These are phyloP conservation scores for Aspergillus phoenicis DNA, from an alignment of 2,329 filamentous ascomycete genomes.

Conservation along the genomic window DNA sequence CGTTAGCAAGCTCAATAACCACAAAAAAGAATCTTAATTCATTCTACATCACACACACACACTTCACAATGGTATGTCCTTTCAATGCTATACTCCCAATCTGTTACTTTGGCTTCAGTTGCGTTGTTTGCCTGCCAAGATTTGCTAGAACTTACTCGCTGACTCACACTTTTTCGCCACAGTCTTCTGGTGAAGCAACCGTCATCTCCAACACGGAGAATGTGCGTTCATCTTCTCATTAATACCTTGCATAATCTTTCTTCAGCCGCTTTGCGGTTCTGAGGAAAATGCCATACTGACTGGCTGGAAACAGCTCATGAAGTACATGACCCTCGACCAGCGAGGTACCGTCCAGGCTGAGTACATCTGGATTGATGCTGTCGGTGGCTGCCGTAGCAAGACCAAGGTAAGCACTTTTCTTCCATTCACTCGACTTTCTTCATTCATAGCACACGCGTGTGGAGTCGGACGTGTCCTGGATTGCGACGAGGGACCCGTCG, in stretches of 20 bases:
- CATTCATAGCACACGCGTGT: neutral
- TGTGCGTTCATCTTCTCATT: conserved; percentile 42
- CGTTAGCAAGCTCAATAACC: conserved; percentile 2
- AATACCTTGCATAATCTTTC: conserved; percentile 31
- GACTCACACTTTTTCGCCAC: conserved; percentile 37
- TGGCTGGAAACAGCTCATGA: conserved; percentile 68
- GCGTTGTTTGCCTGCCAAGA: too few species aligned
- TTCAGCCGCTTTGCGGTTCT: conserved; percentile 33
- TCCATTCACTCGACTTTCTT: neutral
- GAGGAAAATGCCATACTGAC: conserved; percentile 46
- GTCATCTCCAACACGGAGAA: conserved; percentile 52
- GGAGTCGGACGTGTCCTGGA: neutral
- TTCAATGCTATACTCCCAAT: neutral
- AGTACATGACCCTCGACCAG: conserved; percentile 86
- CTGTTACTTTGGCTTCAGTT: too few species aligned
- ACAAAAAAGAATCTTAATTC: conserved; percentile 14
- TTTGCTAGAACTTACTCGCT: conserved; percentile 11
- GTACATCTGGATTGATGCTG: conserved; percentile 93
- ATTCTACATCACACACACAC: conserved; percentile 15
- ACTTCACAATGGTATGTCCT: conserved; percentile 18
- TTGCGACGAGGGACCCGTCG: neutral
- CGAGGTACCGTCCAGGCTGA: conserved; percentile 87
- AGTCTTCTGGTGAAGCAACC: conserved; percentile 43
- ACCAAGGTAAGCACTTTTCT: conserved; percentile 73
- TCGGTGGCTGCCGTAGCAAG: conserved; percentile 86